Conservation (phyloP, 306 rosid genomes). For the Fragaria iinumae region DNA sequence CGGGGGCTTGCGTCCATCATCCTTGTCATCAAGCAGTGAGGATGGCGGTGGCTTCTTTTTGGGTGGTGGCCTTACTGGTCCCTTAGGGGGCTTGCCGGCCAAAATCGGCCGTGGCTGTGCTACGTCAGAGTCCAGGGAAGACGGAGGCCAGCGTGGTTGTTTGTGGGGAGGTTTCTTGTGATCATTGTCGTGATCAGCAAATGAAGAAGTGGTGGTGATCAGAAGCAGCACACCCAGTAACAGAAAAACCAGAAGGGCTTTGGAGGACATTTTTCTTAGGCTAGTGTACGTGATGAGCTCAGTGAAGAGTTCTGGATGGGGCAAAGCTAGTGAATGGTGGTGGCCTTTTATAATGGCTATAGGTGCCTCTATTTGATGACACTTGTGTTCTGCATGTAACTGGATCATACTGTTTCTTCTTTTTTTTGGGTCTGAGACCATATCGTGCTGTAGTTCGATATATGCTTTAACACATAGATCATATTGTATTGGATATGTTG, state of each 20-base stretch:
- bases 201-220: neutral
- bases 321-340: neutral
- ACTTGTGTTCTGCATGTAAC: neutral
- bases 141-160: conserved; percentile 8
- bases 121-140: neutral
- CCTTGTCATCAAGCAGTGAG: neutral
- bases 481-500: no score
- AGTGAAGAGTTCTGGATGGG: neutral
- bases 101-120: neutral
- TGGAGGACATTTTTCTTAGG: conserved; percentile 7
- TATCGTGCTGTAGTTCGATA: no score
- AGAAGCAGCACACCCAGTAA: conserved; percentile 7
- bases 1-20: neutral
- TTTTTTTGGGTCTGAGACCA: no score
- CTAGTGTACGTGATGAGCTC: neutral
- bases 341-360: conserved; percentile 4
- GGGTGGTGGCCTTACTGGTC: neutral
- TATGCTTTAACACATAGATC: no score
- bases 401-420: no score
- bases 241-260: neutral
- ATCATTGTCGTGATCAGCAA: conserved; percentile 1
- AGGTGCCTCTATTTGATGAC: neutral
- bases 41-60: neutral
- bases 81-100: neutral
- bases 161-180: neutral